phyloP scores from a whole-genome alignment of 169 alveolate genomes.

The Plasmodium fragile region DNA sequence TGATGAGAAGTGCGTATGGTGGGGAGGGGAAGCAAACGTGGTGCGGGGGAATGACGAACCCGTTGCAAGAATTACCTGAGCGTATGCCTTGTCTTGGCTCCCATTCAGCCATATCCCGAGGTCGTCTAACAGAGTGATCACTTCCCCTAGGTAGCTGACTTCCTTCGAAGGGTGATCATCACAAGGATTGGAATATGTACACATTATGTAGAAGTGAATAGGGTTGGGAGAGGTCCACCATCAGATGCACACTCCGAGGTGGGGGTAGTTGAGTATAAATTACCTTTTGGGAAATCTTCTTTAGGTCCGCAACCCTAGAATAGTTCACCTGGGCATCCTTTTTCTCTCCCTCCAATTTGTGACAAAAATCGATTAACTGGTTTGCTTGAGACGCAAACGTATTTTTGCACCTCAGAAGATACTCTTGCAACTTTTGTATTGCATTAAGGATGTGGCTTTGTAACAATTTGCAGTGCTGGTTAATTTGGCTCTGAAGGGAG shows the following conservation, averaged over 20 bases:
- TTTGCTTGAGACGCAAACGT: conserved; percentile 18
- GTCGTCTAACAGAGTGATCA: background rate
- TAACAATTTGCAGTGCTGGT: conserved; percentile 1
- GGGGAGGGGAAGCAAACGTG: background rate
- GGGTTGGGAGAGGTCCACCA: background rate
- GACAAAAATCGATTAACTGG: background rate
- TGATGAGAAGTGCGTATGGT: background rate
- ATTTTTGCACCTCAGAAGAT: conserved; percentile 22
- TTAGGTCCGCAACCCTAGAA: conserved; percentile 18
- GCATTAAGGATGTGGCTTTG: conserved; percentile 11
- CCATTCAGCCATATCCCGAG: background rate
- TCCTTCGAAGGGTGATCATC: background rate
- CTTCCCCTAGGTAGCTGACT: conserved; percentile 26
- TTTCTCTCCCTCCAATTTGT: conserved; percentile 8
- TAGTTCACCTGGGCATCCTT: background rate
- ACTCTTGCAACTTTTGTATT: conserved; percentile 16
- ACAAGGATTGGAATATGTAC: background rate
- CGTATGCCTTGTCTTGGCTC: conserved; percentile 5
- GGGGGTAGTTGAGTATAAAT: background rate
- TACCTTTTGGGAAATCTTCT: conserved; percentile 28
- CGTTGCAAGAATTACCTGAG: conserved; percentile 10
- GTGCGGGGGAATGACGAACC: background rate
- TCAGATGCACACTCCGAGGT: background rate
- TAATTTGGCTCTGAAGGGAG: conserved; percentile 16
- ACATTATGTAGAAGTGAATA: background rate